A percentile compares a stretch with the other conserved stretches of the same genome.
Conservation (phyloP, 2,329 filamentous ascomycete genomes). For the Penicillium frequentans region DNA sequence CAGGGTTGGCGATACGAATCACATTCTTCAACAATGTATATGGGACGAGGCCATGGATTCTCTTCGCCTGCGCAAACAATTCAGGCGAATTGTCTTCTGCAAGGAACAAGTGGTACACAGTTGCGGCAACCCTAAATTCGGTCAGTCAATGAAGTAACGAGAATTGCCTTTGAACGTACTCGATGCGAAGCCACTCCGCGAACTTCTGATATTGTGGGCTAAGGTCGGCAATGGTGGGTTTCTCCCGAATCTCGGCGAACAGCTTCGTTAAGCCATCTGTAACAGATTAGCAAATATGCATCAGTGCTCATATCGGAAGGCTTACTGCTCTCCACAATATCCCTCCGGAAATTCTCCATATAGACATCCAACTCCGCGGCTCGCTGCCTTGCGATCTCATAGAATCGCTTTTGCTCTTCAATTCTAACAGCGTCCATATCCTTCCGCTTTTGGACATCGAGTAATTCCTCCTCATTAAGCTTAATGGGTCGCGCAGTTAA, state of each 20-base stretch:
- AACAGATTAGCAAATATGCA: constrained; percentile 27
- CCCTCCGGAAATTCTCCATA: constrained; percentile 78
- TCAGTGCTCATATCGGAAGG: constrained; percentile 11
- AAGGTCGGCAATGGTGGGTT: constrained; percentile 81
- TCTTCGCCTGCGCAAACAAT: constrained; percentile 87
- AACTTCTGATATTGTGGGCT: constrained; percentile 98
- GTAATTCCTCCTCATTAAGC: constrained; percentile 76
- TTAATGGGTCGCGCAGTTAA: constrained; percentile 70
- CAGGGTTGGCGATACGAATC: constrained; percentile 93
- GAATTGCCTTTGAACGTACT: constrained; percentile 47
- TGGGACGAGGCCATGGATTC: constrained; percentile 91
- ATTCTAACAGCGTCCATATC: constrained; percentile 82
- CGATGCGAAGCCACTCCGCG: constrained; percentile 95
- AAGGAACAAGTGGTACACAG: constrained; percentile 94
- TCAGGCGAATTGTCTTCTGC: constrained; percentile 98
- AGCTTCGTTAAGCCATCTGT: constrained; percentile 83
- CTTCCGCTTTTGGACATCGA: constrained; percentile 78
- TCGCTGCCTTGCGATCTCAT: constrained; percentile 87
- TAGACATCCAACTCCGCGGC: constrained; percentile 94
- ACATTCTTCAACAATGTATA: constrained; percentile 95
- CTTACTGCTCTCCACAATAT: constrained; percentile 71
- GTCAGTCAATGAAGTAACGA: constrained; percentile 10
- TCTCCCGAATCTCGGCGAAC: constrained; percentile 89
- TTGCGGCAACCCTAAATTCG: constrained; percentile 70
- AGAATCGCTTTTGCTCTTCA: constrained; percentile 91